phyloP scores from a whole-genome alignment of 116 monocot species.

The Phalaenopsis hybrid region DNA sequence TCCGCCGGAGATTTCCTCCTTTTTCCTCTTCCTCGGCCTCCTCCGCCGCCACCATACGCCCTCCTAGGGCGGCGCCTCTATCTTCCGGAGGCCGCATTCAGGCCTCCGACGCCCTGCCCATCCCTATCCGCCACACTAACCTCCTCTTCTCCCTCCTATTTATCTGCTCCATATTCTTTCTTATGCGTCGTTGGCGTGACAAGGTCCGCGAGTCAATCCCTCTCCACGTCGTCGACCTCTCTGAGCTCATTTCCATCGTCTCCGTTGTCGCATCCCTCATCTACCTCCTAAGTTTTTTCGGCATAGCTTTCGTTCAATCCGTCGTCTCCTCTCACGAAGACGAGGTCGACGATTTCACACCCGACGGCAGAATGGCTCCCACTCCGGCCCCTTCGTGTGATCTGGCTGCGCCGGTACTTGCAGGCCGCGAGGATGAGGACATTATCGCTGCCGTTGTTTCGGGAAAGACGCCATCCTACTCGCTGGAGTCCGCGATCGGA shows the following conservation, averaged over 20 bases:
- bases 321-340: conserved; percentile 45
- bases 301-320: conserved; percentile 81
- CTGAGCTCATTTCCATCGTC: conserved; percentile 64
- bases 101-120: conserved; percentile 61
- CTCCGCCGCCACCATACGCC: conserved; percentile 4
- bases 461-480: conserved; percentile 65
- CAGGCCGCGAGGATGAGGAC: conserved; percentile 54
- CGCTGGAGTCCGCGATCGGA: conserved; percentile 58
- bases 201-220: conserved; percentile 58
- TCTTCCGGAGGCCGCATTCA: conserved; percentile 11
- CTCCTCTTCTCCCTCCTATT: conserved; percentile 58
- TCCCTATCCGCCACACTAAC: conserved; percentile 73
- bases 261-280: conserved; percentile 74
- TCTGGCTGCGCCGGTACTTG: conserved; percentile 6
- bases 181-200: conserved; percentile 72
- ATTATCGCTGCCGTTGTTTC: conserved; percentile 49
- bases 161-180: conserved; percentile 43
- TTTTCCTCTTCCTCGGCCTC: neutral
- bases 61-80: conserved; percentile 4
- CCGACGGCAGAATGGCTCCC: neutral
- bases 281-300: conserved; percentile 85
- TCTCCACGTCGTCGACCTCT: conserved; percentile 48
- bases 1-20: conserved; percentile 37
- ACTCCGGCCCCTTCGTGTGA: conserved; percentile 3
- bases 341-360: conserved; percentile 38